Conservation (phyloP, 2,329 filamentous ascomycete genomes). For the Tolypocladium capitatum region DNA sequence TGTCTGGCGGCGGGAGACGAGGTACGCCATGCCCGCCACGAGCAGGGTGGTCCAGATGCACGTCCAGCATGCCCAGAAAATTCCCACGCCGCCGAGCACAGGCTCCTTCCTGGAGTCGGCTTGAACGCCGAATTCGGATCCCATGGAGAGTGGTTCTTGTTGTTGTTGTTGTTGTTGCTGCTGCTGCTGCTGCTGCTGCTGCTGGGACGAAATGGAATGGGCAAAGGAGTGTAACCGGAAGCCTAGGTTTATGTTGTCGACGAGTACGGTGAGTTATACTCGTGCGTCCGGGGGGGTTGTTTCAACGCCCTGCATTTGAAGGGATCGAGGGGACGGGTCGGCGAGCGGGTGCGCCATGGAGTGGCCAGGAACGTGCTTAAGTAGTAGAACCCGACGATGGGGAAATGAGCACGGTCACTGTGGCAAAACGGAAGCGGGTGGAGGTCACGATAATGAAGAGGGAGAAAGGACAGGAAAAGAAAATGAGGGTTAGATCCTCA, state of each 20-base stretch:
- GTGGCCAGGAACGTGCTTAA: neutral
- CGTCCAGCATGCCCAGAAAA: constrained; percentile 21
- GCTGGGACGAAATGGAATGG: neutral
- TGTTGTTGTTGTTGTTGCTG: too few relatives aligned
- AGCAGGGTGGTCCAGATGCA: constrained; percentile 21
- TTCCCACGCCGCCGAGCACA: constrained; percentile 15
- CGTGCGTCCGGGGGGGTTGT: neutral
- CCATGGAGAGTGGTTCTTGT: constrained; percentile 8
- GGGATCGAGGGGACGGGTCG: neutral
- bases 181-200: too few relatives aligned
- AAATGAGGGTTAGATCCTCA: neutral
- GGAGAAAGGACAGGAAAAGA: neutral
- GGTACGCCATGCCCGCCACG: constrained; percentile 23
- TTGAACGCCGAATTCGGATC: constrained; percentile 12
- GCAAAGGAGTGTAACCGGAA: neutral
- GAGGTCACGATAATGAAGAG: neutral
- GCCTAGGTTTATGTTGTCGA: neutral
- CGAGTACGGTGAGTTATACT: neutral
- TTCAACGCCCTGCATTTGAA: neutral
- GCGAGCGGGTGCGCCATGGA: neutral
- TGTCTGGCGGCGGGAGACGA: constrained; percentile 20
- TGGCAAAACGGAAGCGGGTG: too few relatives aligned
- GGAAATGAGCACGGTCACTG: neutral
- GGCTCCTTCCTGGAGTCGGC: constrained; percentile 7
- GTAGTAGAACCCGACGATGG: neutral